phyloP scores from a whole-genome alignment of 2,329 filamentous ascomycete genomes.

The Myriosclerotinia curreyana region DNA sequence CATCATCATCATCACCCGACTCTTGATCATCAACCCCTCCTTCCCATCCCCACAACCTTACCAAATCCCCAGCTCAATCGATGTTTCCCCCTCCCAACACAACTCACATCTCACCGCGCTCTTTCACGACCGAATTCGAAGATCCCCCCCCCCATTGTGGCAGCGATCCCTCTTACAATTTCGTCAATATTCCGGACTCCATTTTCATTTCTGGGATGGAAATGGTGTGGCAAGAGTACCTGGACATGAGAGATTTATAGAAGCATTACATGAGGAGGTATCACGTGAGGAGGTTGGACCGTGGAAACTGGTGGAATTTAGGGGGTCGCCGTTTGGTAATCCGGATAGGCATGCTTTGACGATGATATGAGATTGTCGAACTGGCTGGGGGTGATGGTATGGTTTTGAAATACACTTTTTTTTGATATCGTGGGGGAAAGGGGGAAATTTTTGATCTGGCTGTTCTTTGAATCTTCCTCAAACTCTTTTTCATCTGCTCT shows the following conservation, averaged over 20 bases:
- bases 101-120: no score
- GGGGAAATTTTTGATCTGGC: no score
- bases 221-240: not conserved
- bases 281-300: constrained; percentile 9
- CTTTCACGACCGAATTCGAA: not conserved
- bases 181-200: constrained; percentile 13
- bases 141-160: not conserved
- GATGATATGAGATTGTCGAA: not conserved
- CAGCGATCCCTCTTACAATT: constrained; percentile 11
- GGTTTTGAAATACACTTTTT: not conserved
- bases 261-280: constrained; percentile 2
- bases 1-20: not conserved
- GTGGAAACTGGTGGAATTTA: constrained; percentile 12
- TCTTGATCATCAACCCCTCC: no score
- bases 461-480: no score
- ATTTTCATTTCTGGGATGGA: constrained; percentile 12
- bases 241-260: constrained; percentile 2
- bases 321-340: not conserved
- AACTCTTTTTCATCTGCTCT: no score
- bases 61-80: not conserved
- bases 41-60: not conserved
- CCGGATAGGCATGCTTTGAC: not conserved
- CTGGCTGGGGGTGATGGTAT: not conserved
- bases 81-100: not conserved
- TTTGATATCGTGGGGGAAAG: no score